Evolutionary conservation across 192 early-diverging fungal genomes (phyloP), one percentile per base, ranked within the genome.

Genomic region (Coemansia sp.): DNA sequence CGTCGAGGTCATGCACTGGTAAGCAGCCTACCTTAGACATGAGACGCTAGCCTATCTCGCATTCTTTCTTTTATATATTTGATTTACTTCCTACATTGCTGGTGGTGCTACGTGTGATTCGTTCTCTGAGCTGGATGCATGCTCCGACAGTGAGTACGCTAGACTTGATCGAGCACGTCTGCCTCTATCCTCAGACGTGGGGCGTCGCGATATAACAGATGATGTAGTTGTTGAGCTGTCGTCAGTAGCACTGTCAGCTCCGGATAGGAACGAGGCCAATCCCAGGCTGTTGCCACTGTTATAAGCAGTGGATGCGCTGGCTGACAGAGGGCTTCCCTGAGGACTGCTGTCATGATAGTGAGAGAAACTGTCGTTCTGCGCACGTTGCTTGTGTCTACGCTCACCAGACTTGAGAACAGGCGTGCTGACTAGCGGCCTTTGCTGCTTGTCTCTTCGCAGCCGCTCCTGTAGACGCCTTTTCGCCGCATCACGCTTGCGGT

Each of bases 1-100:
- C 22, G 82, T 85, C 5, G 82, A 85, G 33, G 78, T 79, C 43
- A 79, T 85, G 72, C 77, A 85, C 66, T 85, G 82, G 82, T 79
- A 72, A 62, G 52, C 22, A 36, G 5, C 5, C 15, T 29, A 31
- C 55, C 7, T n/a, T 38, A 20, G 29, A 12, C 27, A 65, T 43
- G n/a, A 3, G 20, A 51, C 10, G 49, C 8, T 11, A 52, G 49
- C n/a, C 15, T 13, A 15, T 47, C 43, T 65, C 22, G 22, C 42
- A 43, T 65, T 31, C 27, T 46, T 31, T 31, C 5, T 24, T 22
- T 13, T 65, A 24, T 20, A 38, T n/a, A 38, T 29, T 13, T 63
- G 7, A 42, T 5, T 22, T 63, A 63, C 27, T 27, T 27, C 27
- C 27, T 27, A 27, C 27, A 27, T 27, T 27, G 27, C 27, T 27